These are phyloP conservation scores for Phlegmacium glaucopus DNA, from an alignment of 768 basidiomycete genomes.

Conservation along the genomic window DNA sequence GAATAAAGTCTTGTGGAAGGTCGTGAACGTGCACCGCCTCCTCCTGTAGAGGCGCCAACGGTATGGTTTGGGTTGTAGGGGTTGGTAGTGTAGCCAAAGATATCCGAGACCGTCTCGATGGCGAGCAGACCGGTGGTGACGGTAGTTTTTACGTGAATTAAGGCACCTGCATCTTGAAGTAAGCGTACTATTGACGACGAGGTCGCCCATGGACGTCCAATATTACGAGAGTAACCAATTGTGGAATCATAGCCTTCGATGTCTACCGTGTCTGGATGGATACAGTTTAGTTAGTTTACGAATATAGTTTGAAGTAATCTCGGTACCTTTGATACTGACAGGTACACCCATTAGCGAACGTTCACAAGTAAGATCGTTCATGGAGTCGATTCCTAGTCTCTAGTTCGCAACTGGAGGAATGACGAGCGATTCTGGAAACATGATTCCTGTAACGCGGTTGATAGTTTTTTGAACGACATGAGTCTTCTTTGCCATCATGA, in stretches of 20 bases:
- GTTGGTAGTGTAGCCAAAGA: slow-evolving; percentile 62
- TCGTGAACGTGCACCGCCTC: slow-evolving; percentile 58
- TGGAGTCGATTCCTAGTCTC: slow-evolving; percentile 34
- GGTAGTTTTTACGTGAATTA: slow-evolving; percentile 63
- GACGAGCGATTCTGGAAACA: slow-evolving; percentile 46
- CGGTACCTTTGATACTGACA: slow-evolving; percentile 61
- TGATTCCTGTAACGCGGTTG: slow-evolving; percentile 67
- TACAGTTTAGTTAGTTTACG: slow-evolving; percentile 1
- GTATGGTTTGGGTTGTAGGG: slow-evolving; percentile 53
- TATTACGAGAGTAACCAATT: slow-evolving; percentile 55
- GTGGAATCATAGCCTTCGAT: slow-evolving; percentile 59
- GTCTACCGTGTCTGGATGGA: slow-evolving; percentile 37
- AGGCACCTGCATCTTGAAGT: slow-evolving; percentile 58
- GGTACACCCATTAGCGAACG: slow-evolving; percentile 64
- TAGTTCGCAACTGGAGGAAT: slow-evolving; percentile 37
- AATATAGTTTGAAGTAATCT: slow-evolving; percentile 5
- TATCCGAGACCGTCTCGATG: slow-evolving; percentile 55
- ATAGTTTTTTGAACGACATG: slow-evolving; percentile 52
- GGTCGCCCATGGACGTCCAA: slow-evolving; percentile 37
- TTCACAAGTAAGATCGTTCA: slow-evolving; percentile 31
- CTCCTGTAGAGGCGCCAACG: slow-evolving; percentile 66
- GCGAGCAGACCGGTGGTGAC: slow-evolving; percentile 53
- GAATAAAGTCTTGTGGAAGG: slow-evolving; percentile 30
- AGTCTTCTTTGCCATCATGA: slow-evolving; percentile 50
- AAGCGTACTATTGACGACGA: slow-evolving; percentile 56